Conservation (phyloP, 805 yeast species). For the Hermanozyma aechmeae region DNA sequence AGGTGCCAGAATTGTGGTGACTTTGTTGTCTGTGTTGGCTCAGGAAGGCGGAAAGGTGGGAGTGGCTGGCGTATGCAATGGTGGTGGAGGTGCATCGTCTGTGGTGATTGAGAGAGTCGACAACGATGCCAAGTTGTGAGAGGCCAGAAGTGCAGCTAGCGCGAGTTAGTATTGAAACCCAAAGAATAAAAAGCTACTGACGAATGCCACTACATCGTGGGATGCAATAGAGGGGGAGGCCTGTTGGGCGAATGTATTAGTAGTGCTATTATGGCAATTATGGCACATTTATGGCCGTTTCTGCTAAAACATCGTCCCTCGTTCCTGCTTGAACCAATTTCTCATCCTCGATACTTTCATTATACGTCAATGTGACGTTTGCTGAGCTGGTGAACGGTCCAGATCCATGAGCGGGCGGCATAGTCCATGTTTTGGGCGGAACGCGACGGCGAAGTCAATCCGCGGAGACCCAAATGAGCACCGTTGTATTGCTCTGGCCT, state of each 20-base stretch:
- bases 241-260: no score
- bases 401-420: constrained; percentile 67
- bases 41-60: constrained; percentile 83
- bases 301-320: background rate
- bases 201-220: no score
- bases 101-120: constrained; percentile 69
- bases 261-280: no score
- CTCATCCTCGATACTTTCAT: constrained; percentile 1
- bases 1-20: constrained; percentile 91
- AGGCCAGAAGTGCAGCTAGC: no score
- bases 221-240: no score
- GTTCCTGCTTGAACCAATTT: background rate
- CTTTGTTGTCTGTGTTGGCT: constrained; percentile 65
- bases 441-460: constrained; percentile 48
- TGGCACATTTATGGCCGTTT: no score
- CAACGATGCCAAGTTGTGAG: constrained; percentile 23
- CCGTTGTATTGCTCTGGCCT: constrained; percentile 54
- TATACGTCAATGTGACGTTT: constrained; percentile 31
- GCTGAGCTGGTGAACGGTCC: constrained; percentile 59
- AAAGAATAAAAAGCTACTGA: no score
- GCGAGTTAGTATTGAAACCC: no score
- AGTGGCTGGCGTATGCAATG: constrained; percentile 95
- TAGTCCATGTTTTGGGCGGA: constrained; percentile 48
- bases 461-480: constrained; percentile 55
- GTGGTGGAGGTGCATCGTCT: constrained; percentile 99